Base-by-base conservation (phyloP, 2,329 filamentous ascomycete genomes). In the Diplodia intermedia region DNA sequence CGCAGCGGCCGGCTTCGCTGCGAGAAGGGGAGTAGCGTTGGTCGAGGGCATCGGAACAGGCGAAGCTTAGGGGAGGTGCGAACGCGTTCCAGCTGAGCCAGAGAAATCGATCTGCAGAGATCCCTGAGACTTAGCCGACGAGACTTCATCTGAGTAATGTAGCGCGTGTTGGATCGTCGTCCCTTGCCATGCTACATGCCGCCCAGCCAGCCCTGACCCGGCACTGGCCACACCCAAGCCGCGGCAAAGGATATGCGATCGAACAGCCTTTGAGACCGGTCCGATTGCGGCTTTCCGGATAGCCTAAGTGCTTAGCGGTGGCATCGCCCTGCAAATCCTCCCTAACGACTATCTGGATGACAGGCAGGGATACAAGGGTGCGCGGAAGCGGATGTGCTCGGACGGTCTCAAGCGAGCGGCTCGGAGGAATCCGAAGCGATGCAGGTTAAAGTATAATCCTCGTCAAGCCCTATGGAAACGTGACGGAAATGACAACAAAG, bases 311-410 rank as follows among this genome's bases (percentile, higher is more conserved):
- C 49, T 43, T 49, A 50, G 40, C 47, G 47, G 60, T 20, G 11
- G 6, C 18, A 15, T 47, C 29, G 33, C 43, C 43, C 57, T 43
- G 60, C 23, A 36, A 29, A 63, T 52, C 57, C 57, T 60, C 29
- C 12, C 3, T n/a, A 62, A 36, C 43, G 29, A 52, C 29, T n/a
- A 23, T 29, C 31, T 38, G 36, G 18, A 20, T 29, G 38, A 36
- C 38, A n/a, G 47, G 60, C 60, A 63, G 60, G 60, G 60, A 52
- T 63, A n/a, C 60, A 63, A 23, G 60, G 60, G 43, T 63, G 18
- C 47, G 57, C 60, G 60, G 60, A 63, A 63, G 47, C 47, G 60
- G 60, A 63, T 18, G 60, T n/a, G 60, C 60, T 52, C 60, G n/a
- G n/a, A n/a, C n/a, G 60, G 60, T 36, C 52, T 31, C 29, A 52